Base-by-base conservation (phyloP, 805 yeast genomes). In the Candida xiaguanensis region DNA sequence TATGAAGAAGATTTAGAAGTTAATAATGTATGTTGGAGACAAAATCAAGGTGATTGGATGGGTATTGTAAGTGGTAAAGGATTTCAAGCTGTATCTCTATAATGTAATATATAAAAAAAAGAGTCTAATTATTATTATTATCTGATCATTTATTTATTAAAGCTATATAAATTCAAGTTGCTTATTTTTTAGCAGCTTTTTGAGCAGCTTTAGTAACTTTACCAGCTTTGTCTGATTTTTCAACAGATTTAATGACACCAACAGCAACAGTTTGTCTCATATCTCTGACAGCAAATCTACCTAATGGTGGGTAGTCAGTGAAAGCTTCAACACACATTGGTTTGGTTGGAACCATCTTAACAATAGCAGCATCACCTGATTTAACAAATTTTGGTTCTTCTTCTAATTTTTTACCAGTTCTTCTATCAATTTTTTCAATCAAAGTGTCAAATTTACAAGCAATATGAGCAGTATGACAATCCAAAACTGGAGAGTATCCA, bases 221-320 rank as follows among this genome's bases (percentile, higher is more conserved):
- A 63, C 72, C 73, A 45, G 72, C 71, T 63, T 67, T 67, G 61
- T 67, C 73, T 38, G 72, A 53, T 61, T 67, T 67, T 52, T 62
- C 73, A 44, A 67, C 72, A 49, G 70, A 55, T 83, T 91, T 91
- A 85, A 91, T 85, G 68, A 90, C 96, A 86, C 97, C 97, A 70
- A 90, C 97, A 70, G 97, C 97, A 64, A 90, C 97, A 62, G 97
- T 90, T 78, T 89, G 96, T 85, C 97, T 86, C 97, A 89, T 89
- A 78, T 89, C 97, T 85, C 97, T 90, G 81, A 89, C 96, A 70
- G 71, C 71, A 61, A 64, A 65, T 60, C 70, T 60, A 57, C 69
- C 70, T 55, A 63, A 64, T 53, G 70, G 70, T 58, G 70, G 70
- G 67, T 59, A 64, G 54, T 63, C 70, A 46, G 66, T 59, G 66